A percentile compares a stretch with the other conserved stretches of the same genome.
Conservation (phyloP, 495 filamentous ascomycete genomes). For the Bryoglossum gracile region DNA sequence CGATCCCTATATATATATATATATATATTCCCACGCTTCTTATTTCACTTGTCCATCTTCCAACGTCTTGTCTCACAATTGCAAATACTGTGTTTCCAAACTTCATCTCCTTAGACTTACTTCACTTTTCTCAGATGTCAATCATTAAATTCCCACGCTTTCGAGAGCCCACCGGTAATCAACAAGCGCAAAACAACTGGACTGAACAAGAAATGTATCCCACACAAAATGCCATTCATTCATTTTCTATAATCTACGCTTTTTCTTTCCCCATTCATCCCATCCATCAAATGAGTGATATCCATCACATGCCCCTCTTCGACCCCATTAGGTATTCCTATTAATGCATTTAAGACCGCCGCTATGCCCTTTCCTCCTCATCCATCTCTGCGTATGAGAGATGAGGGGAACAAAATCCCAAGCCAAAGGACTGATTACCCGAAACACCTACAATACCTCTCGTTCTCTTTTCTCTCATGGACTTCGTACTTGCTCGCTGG, state of each 20-base stretch:
- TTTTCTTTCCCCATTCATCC: constrained; percentile 1
- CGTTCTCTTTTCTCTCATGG: not conserved
- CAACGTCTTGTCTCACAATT: too few relatives aligned
- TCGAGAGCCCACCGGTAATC: not conserved
- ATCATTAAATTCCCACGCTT: too few relatives aligned
- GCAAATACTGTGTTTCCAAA: too few relatives aligned
- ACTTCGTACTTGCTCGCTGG: constrained; percentile 1
- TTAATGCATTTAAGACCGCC: constrained; percentile 3
- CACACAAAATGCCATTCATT: not conserved
- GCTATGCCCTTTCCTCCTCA: constrained; percentile 3
- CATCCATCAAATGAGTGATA: constrained; percentile 7
- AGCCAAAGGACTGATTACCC: too few relatives aligned
- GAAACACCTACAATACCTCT: not conserved
- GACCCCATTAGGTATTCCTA: too few relatives aligned
- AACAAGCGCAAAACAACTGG: not conserved
- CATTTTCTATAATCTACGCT: not conserved
- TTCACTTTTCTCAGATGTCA: too few relatives aligned
- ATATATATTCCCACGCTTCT: too few relatives aligned
- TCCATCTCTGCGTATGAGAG: too few relatives aligned
- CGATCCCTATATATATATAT: too few relatives aligned
- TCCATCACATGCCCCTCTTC: not conserved
- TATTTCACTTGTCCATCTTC: too few relatives aligned
- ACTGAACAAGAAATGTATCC: not conserved
- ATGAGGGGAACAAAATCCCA: too few relatives aligned
- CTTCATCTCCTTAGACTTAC: too few relatives aligned